A percentile compares a stretch with the other conserved stretches of the same genome.
These are phyloP conservation scores for Coemansia sp. DNA, from an alignment of 192 early-diverging fungal genomes.

Conservation along the genomic window DNA sequence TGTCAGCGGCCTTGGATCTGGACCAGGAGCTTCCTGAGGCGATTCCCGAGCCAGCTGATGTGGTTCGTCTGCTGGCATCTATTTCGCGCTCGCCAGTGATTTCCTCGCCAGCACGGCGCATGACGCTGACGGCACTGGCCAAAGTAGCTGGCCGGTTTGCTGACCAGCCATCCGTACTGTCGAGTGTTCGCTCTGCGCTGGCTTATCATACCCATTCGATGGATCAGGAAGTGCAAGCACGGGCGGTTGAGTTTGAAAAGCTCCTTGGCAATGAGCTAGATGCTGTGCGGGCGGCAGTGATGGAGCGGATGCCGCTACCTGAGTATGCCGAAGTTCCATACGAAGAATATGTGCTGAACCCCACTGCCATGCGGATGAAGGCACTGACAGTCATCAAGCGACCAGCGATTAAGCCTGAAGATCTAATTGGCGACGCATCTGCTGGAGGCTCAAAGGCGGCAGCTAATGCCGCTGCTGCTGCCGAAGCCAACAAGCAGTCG, in stretches of 20 bases:
- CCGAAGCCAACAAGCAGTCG: slow-evolving; percentile 23
- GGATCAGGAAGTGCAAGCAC: slow-evolving; percentile 91
- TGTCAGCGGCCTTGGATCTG: slow-evolving; percentile 10
- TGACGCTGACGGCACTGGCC: slow-evolving; percentile 81
- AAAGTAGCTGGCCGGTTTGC: slow-evolving; percentile 85
- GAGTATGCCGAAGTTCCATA: slow-evolving; percentile 56
- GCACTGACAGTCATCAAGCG: slow-evolving; percentile 24
- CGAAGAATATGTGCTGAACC: slow-evolving; percentile 52
- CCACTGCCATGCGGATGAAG: slow-evolving; percentile 54
- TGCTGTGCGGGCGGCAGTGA: slow-evolving; percentile 67
- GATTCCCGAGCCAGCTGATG: slow-evolving; percentile 60
- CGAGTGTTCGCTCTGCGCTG: slow-evolving; percentile 61
- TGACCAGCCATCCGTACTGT: slow-evolving; percentile 23
- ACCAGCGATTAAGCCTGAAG: slow-evolving; percentile 22
- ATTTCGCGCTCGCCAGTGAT: slow-evolving; percentile 81
- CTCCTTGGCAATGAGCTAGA: slow-evolving; percentile 69
- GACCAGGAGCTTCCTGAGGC: slow-evolving; percentile 42
- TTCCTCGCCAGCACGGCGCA: slow-evolving; percentile 73
- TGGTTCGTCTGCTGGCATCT: slow-evolving; percentile 69
- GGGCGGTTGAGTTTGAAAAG: slow-evolving; percentile 86
- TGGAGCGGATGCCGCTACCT: slow-evolving; percentile 92
- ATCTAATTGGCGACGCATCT: slow-evolving; percentile 10
- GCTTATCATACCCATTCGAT: slow-evolving; percentile 64
- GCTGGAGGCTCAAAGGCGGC: slow-evolving; percentile 14
- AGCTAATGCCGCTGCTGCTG: slow-evolving; percentile 8